Evolutionary conservation across 352 stramenopile genomes (phyloP).

Genomic region (Phytophthora tentaculata): DNA sequence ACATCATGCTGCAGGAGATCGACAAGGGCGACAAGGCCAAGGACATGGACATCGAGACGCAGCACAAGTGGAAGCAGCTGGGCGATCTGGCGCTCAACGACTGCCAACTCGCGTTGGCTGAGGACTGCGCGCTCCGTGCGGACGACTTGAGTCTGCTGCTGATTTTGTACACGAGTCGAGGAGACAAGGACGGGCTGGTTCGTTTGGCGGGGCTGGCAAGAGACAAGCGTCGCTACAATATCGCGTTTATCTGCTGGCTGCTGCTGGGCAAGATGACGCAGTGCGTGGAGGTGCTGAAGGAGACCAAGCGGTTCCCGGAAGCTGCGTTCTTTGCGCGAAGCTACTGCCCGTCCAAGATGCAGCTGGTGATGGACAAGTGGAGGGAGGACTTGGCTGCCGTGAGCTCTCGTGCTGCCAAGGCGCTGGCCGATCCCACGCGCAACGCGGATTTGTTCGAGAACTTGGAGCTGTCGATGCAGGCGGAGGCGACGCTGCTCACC

Average conservation of each 20-base stretch:
- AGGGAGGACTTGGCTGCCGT: constrained; percentile 91
- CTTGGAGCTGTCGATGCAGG: constrained; percentile 93
- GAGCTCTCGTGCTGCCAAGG: constrained; percentile 93
- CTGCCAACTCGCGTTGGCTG: constrained; percentile 94
- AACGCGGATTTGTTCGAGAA: constrained; percentile 97
- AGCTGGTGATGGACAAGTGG: constrained; percentile 97
- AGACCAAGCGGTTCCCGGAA: constrained; percentile 96
- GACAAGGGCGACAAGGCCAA: constrained; percentile 54
- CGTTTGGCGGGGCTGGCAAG: constrained; percentile 89
- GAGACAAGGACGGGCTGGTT: constrained; percentile 93
- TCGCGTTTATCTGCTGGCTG: constrained; percentile 97
- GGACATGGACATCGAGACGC: constrained; percentile 94
- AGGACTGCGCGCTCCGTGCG: constrained; percentile 94
- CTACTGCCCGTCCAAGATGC: constrained; percentile 96
- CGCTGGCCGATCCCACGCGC: constrained; percentile 92
- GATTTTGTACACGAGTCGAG: constrained; percentile 96
- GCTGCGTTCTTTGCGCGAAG: constrained; percentile 98
- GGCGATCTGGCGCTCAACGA: constrained; percentile 93
- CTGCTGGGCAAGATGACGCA: constrained; percentile 95
- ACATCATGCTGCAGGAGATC: constrained; percentile 94
- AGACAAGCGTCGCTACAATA: constrained; percentile 93
- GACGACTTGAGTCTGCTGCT: constrained; percentile 97
- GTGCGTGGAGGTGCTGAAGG: constrained; percentile 96
- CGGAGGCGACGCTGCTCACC: constrained; percentile 92
- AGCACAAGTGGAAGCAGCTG: constrained; percentile 98